Percentiles rank a stretch among this genome's conserved stretches.
Conservation (phyloP, 441 rosid genomes). For the Populus hybrid region DNA sequence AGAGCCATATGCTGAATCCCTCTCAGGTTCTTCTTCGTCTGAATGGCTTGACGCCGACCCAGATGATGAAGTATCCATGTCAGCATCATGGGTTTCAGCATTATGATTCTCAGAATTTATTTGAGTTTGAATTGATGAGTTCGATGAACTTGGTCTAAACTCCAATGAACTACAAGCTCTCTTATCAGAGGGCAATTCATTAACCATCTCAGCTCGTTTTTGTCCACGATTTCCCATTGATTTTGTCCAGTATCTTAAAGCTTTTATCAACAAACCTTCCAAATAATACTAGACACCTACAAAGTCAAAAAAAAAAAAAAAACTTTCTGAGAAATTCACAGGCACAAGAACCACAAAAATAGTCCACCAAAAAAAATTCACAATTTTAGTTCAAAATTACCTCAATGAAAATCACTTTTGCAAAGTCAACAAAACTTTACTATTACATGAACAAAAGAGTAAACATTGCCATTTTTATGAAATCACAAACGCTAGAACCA, state of each 20-base stretch:
- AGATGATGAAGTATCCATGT: conserved; percentile 90
- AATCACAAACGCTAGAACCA: conserved; percentile 4
- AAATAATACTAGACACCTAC: conserved; percentile 7
- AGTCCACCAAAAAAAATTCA: neutral
- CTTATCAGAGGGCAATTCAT: conserved; percentile 91
- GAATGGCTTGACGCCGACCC: conserved; percentile 80
- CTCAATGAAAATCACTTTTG: neutral
- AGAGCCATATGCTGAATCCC: conserved; percentile 73
- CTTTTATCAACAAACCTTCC: neutral
- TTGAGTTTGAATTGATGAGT: conserved; percentile 57
- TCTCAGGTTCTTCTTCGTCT: conserved; percentile 78
- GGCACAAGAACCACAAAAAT: neutral
- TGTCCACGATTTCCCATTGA: conserved; percentile 85
- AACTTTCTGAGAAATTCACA: conserved; percentile 1
- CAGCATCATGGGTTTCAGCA: conserved; percentile 44
- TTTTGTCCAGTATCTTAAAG: neutral
- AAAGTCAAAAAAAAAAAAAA: neutral
- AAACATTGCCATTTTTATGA: conserved; percentile 5
- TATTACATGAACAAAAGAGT: neutral
- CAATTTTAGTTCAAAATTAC: neutral
- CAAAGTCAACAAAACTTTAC: neutral
- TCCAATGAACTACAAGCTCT: conserved; percentile 90
- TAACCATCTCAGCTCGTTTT: conserved; percentile 71
- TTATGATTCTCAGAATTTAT: conserved; percentile 48
- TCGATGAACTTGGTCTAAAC: conserved; percentile 77